Base-by-base conservation (phyloP, 768 basidiomycete species). In the Coprinopsis strossmayeri region DNA sequence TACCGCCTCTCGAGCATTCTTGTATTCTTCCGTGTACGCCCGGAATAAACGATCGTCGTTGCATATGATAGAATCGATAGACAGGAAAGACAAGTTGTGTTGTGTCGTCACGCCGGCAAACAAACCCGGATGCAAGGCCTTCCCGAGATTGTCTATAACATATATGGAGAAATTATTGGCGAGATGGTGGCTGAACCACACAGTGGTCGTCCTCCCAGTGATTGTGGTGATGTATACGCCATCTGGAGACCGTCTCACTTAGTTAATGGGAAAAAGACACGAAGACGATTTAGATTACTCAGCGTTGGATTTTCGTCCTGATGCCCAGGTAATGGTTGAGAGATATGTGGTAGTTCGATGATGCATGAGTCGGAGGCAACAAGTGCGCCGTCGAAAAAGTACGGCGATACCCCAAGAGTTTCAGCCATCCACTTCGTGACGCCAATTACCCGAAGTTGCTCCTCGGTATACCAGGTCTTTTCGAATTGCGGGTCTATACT, bases 361-460 rank as follows among this genome's bases (percentile, higher is more conserved):
- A 42, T 23, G 4, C 9, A 5, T 9, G 9, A 20, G 17, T 42
- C 23, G 18, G 18, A 23, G 18, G 13, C 9, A 24, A 4, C 5
- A 4, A 42, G 17, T 3, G 17, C 40, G 9, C 40, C 40, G 23
- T 42, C 40, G 17, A 42, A 42, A 17, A 42, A 42, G 17, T 23
- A 20, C 9, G 40, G 40, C 4, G 40, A 42, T 9, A 42, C 40
- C 4, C 40, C 40, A 11, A 42, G 40, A 23, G 9, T 21, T 23
- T 42, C 40, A 21, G 40, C 40, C 23, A 42, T 20, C 40, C 40
- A 42, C 37, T 38, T 38, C 17, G 18, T 21, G n/a, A n/a, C n/a
- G n/a, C n/a, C n/a, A n/a, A n/a, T n/a, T n/a, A n/a, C n/a, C n/a
- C n/a, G n/a, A n/a, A n/a, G n/a, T n/a, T n/a, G n/a, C n/a, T n/a